A percentile compares a stretch with the other conserved stretches of the same genome.
Conservation (phyloP, 202 grass and related monocot genomes). For the Miscanthus sacchariflorus region DNA sequence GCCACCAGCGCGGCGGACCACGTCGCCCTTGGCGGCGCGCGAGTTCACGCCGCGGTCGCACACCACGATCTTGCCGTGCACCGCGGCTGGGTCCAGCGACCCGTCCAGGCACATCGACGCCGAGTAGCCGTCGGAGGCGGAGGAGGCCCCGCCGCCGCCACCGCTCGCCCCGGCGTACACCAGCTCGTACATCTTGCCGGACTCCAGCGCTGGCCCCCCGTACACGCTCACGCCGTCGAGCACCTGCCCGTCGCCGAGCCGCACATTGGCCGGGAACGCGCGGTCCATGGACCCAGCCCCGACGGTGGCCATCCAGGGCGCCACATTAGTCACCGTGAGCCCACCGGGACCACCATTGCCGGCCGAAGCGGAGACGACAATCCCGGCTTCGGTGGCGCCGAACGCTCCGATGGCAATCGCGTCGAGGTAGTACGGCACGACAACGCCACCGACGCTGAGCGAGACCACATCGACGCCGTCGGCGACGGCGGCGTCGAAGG, state of each 20-base stretch:
- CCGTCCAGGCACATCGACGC: conserved; percentile 90
- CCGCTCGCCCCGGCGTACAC: conserved; percentile 64
- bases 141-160: conserved; percentile 12
- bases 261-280: conserved; percentile 85
- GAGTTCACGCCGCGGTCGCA: conserved; percentile 94
- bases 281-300: conserved; percentile 96
- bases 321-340: conserved; percentile 85
- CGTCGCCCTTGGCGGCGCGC: conserved; percentile 81
- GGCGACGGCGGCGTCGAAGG: conserved; percentile 84
- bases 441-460: conserved; percentile 85
- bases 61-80: conserved; percentile 79
- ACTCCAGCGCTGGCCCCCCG: conserved; percentile 63
- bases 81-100: conserved; percentile 63
- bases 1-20: conserved; percentile 71
- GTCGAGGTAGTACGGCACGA: conserved; percentile 93
- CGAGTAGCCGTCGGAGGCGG: conserved; percentile 67
- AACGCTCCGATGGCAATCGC: conserved; percentile 93
- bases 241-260: conserved; percentile 69
- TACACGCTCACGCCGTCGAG: conserved; percentile 85
- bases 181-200: conserved; percentile 72
- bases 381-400: conserved; percentile 82
- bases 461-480: conserved; percentile 86
- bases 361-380: conserved; percentile 86
- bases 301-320: conserved; percentile 87
- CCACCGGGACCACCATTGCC: conserved; percentile 90